Conservation (phyloP, 371 early-diverging fungal genomes). For the Mortierella sp. region DNA sequence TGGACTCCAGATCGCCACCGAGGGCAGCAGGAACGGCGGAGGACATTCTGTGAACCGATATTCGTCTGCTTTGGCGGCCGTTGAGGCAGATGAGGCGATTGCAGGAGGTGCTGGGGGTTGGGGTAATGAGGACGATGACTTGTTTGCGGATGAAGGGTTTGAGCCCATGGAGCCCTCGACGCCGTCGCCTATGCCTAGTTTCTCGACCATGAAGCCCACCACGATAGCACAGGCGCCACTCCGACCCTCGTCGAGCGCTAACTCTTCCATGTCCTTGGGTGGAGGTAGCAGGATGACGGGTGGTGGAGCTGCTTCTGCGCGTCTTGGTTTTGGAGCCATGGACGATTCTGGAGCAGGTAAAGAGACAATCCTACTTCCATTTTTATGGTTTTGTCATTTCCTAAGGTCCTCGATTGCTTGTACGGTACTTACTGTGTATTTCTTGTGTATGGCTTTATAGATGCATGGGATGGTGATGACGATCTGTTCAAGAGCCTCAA, state of each 20-base stretch:
- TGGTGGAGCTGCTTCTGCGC: conserved; percentile 22
- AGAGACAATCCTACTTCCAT: not conserved
- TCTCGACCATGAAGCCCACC: conserved; percentile 33
- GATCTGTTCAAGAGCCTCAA: conserved; percentile 48
- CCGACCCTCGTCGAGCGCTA: conserved; percentile 28
- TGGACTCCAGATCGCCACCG: conserved; percentile 45
- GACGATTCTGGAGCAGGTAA: conserved; percentile 36
- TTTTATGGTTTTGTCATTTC: not conserved
- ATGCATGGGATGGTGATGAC: conserved; percentile 56
- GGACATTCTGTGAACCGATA: conserved; percentile 48
- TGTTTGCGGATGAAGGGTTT: conserved; percentile 47
- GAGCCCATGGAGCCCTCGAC: conserved; percentile 54
- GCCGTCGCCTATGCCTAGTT: conserved; percentile 39
- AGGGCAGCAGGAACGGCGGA: conserved; percentile 15
- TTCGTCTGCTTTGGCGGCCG: conserved; percentile 52
- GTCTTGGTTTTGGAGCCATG: conserved; percentile 45
- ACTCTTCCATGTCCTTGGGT: conserved; percentile 42
- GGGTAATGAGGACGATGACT: conserved; percentile 52
- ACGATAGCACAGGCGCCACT: not conserved
- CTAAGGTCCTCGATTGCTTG: not conserved
- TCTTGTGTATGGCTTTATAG: conserved; percentile 11
- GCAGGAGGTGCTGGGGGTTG: conserved; percentile 25
- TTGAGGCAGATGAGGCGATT: conserved; percentile 41
- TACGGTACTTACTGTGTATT: not conserved
- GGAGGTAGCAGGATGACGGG: conserved; percentile 21